A percentile compares a stretch with the other conserved stretches of the same genome.
Conservation (phyloP, 495 filamentous ascomycete species). For the Xylaria telfairii region DNA sequence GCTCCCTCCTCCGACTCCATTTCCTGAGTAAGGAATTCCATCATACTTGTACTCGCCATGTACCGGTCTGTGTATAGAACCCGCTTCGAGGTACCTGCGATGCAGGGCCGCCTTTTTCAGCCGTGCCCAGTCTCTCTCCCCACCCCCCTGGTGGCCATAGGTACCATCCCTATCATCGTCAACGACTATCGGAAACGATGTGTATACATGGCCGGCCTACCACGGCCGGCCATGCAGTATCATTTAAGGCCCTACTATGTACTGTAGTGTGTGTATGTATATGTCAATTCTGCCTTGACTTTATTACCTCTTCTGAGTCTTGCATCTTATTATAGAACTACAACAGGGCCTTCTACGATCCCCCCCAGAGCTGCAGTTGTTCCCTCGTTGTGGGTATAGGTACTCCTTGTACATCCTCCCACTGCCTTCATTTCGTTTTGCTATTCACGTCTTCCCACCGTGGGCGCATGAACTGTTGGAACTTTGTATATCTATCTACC, state of each 20-base stretch:
- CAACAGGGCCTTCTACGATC: slow-evolving; percentile 8
- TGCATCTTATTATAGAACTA: slow-evolving; percentile 19
- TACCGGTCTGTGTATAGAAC: slow-evolving; percentile 9
- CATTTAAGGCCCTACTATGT: slow-evolving; percentile 7
- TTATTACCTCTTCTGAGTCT: not conserved
- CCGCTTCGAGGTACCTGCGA: slow-evolving; percentile 18
- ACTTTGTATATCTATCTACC: slow-evolving; percentile 20
- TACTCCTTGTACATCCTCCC: slow-evolving; percentile 16
- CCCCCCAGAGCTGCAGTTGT: slow-evolving; percentile 18
- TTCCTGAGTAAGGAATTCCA: slow-evolving; percentile 15
- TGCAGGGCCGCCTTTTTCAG: slow-evolving; percentile 26
- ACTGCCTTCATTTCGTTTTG: not conserved
- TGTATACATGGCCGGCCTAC: slow-evolving; percentile 6
- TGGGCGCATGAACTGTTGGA: not conserved
- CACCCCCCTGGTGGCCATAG: slow-evolving; percentile 23
- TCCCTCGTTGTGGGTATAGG: slow-evolving; percentile 19
- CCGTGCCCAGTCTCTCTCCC: slow-evolving; percentile 17
- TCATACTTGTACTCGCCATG: slow-evolving; percentile 18
- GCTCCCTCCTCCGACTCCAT: slow-evolving; percentile 4
- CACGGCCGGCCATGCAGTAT: slow-evolving; percentile 14
- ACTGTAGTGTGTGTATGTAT: slow-evolving; percentile 10
- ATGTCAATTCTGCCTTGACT: not conserved
- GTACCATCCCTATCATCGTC: slow-evolving; percentile 10
- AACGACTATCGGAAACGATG: not conserved
- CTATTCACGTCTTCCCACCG: slow-evolving; percentile 8